Evolutionary conservation across 371 early-diverging fungal species (phyloP), one percentile per base, ranked within the genome.

Genomic region (Aphelidium insulamus): DNA sequence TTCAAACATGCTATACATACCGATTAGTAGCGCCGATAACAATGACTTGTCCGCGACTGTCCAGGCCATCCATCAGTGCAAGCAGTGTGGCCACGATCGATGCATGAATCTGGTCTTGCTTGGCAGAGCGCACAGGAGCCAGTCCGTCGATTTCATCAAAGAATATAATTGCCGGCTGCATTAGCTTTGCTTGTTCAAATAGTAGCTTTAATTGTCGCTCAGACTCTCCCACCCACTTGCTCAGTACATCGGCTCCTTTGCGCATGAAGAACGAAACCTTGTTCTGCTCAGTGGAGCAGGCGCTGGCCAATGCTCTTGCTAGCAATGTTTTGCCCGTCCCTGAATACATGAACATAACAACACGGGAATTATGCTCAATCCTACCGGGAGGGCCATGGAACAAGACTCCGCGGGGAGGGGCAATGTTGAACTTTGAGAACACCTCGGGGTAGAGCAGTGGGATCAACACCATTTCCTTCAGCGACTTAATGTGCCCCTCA

Each of bases 361-460:
- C n/a, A n/a, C n/a, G n/a, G n/a, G n/a, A n/a, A n/a, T n/a, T n/a
- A n/a, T n/a, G n/a, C n/a, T n/a, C n/a, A n/a, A n/a, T n/a, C n/a
- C n/a, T n/a, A 38, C 62, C 60, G 15, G 74, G 74, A 8, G 71
- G 69, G 15, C 74, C 74, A 45, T 73, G 54, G 18, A 73, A 57
- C 14, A 74, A 41, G 2, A 75, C 59, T 5, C 77, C 77, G 6
- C 57, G 46, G 1, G 77, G 69, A 9, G 68, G 55, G 19, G 46
- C 56, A 24, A 77, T 72, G 28, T 66, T 61, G 30, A 72, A 59
- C 22, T 51, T 50, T 0, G 48, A 32, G 38, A 66, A 73, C 24
- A 70, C 50, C 34, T 78, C 72, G 3, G 81, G 79, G 36, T 75
- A 74, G 5, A 72, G 48, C 29, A 91, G 75, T 3, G 97, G 92